phyloP scores from a whole-genome alignment of 805 yeast genomes.

The Tetrapisispora pingtungensis region DNA sequence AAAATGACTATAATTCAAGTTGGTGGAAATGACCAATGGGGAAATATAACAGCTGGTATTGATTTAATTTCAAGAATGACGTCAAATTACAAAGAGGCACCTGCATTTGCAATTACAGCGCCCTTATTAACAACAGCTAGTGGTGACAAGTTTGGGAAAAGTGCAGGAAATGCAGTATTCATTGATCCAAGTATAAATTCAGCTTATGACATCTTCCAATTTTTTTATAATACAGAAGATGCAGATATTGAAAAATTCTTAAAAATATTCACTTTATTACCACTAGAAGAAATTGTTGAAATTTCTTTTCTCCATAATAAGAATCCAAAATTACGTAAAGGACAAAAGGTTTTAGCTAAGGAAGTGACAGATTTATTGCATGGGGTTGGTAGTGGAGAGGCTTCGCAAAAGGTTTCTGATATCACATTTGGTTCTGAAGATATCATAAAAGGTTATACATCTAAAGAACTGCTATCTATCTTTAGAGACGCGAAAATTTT shows the following conservation, averaged over 20 bases:
- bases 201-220: constrained; percentile 77
- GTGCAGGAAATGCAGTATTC: constrained; percentile 94
- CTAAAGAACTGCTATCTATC: constrained; percentile 10
- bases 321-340: constrained; percentile 57
- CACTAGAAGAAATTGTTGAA: constrained; percentile 45
- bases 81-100: constrained; percentile 20
- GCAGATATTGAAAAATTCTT: constrained; percentile 60
- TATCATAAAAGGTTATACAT: constrained; percentile 2
- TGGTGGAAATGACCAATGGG: constrained; percentile 98
- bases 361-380: constrained; percentile 84
- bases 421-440: constrained; percentile 38
- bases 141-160: constrained; percentile 93
- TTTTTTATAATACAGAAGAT: constrained; percentile 71
- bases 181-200: constrained; percentile 66
- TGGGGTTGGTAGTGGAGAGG: constrained; percentile 65
- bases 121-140: constrained; percentile 79
- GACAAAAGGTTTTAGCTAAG: constrained; percentile 68
- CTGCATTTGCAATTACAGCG: constrained; percentile 71
- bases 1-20: constrained; percentile 62
- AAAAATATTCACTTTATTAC: constrained; percentile 70
- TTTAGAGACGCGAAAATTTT: constrained; percentile 17
- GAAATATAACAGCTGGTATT: constrained; percentile 91
- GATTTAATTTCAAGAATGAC: constrained; percentile 65
- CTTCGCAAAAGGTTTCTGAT: constrained; percentile 57
- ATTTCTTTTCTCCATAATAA: constrained; percentile 43